Base-by-base conservation (phyloP, 805 yeast species). In the Candida adriatica region DNA sequence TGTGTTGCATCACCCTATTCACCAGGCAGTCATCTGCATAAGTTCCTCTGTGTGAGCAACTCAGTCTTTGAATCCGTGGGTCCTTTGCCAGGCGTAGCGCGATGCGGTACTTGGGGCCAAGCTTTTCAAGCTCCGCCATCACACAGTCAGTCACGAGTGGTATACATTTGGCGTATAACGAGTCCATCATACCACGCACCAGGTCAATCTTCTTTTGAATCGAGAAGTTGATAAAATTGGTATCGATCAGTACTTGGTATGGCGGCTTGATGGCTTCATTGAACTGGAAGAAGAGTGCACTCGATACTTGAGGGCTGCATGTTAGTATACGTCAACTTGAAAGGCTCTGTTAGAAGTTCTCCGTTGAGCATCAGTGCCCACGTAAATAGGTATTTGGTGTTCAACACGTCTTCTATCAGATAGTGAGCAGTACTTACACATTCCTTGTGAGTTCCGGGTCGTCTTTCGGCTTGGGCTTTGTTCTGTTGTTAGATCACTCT, bases 11-110 rank as follows among this genome's bases (percentile, higher is more conserved):
- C 6, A 92, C 95, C 47, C 98, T 70, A 55, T 82, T 78, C 13
- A 92, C 97, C 7, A 92, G 56, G 58, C 98, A 92, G 59, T 92
- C 98, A 75, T 92, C 98, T 18, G 98, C 98, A 65, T 92, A 92
- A 0, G 96, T 90, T 18, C 98, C 98, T 47, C 81, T 83, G 53
- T 92, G 98, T 8, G 90, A 67, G 52, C 98, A 92, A 26, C 78
- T 84, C 29, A 92, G 66, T 39, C 96, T 70, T 46, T 84, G 72
- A 22, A 92, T 80, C 49, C 97, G 68, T 26, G 96, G 96, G 55
- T 92, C 98, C 45, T 84, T 81, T 15, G 98, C 98, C 51, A 92
- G 64, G 37, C 81, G 77, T 44, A 92, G 67, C 0, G 98, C 98
- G 42, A 92, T 92, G 53, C 97, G 71, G 58, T 83, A 92, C 55